Evolutionary conservation across 306 rosid genomes (phyloP), one percentile per base, ranked within the genome.

Genomic region (Lathyrus sativus): DNA sequence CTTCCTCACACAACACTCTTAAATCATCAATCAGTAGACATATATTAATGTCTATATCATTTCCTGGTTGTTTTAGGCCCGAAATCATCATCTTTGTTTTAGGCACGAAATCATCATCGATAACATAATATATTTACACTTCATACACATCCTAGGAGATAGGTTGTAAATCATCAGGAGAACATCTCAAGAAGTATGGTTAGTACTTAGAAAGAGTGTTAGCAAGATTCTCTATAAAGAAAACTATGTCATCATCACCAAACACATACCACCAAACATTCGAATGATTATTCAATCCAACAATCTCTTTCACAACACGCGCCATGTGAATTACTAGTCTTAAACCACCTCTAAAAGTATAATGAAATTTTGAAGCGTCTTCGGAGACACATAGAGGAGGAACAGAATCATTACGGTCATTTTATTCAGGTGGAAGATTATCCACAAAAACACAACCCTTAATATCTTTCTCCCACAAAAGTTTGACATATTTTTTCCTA

Each of bases 261-360:
- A 90, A 92, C 35, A 92, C 96, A 59, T 83, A 92, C 98, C 98
- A 92, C 31, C 89, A 73, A 55, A 90, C 98, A 70, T 64, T 57
- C 0, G 91, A 69, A 65, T 80, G 80, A 14, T 84, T 82, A 14
- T 84, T 82, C 17, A 79, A 74, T 0, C 82, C 90, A 58, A 86
- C 83, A 0, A 81, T 86, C 70, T 92, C 98, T 1, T 77, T 62
- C 22, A 92, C 96, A 28, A 88, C 89, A 0, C 91, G 89, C 0
- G 98, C 98, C 72, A 90, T 83, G 0, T 96, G 90, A 9, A 90
- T 85, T 1, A 91, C 96, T 6, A 89, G 86, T 53, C 80, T 56
- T 7, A 13, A 41, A 11, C 96, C 96, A 0, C 82, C 68, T 7
- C 0, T 49, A 35, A 22, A 82, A 9, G 91, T 86, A 74, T 88